Evolutionary conservation across 805 yeast genomes (phyloP), one percentile per base, ranked within the genome.

Genomic region (Yarrowia sp.): DNA sequence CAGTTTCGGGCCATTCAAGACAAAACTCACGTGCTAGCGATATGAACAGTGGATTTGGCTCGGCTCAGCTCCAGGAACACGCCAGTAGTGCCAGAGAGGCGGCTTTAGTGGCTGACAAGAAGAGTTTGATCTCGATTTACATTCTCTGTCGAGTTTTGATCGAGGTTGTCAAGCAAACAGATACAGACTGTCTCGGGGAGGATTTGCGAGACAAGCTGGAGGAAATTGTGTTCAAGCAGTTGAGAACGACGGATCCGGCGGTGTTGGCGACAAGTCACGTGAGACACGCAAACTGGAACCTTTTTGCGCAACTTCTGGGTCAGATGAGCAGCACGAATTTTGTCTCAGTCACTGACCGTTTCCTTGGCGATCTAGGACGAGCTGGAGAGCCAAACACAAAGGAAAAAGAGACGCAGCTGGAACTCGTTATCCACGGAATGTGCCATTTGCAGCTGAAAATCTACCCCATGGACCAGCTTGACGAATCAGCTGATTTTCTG

Each of bases 251-350:
- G 1, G 98, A 95, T 74, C 97, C 97, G 0, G 80, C 81, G 45
- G 76, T 86, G 19, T 82, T 89, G 5, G 84, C 90, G 8, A 83
- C 88, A 1, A 88, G 91, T 55, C 80, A 87, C 32, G 91, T 94
- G 2, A 85, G 97, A 69, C 88, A 95, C 8, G 92, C 97, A 0
- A 95, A 95, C 76, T 95, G 98, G 98, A 89, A 90, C 74, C 83
- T 93, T 43, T 88, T 95, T 77, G 97, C 98, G 0, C 90, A 90
- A 71, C 81, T 95, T 8, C 79, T 96, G 49, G 99, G 99, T 0
- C 88, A 87, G 72, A 92, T 96, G 97, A 91, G 97, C 0, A 89
- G 86, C 55, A 87, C 87, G 71, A 83, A 96, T 66, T 92, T 95
- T 72, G 76, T 91, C 12, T 88, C 92, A 69, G 98, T 95, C 0